Evolutionary conservation across 352 stramenopile genomes (phyloP), one percentile per base, ranked within the genome.

Genomic region (Phytophthora nicotianae): DNA sequence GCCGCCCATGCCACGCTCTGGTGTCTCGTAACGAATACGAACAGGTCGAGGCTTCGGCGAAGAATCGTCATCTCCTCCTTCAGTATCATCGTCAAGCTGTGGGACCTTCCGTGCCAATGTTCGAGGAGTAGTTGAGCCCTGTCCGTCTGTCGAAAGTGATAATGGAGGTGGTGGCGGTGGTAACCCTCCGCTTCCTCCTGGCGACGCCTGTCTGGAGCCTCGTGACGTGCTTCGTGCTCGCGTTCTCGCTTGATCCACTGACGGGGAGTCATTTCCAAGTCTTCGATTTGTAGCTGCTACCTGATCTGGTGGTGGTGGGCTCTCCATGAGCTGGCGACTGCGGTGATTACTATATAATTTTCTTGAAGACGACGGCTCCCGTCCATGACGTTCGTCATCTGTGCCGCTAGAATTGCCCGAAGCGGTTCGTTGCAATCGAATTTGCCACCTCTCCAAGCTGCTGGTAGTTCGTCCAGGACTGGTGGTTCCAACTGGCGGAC

Each of bases 1-100:
- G 19, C 79, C 79, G 27, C 77, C 81, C 32, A 89, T 67, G 2
- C 81, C 81, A 13, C 83, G 83, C 17, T 75, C 75, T 10, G 76
- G 65, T 4, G 66, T 82, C 45, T 93, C 83, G 57, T 95, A 95
- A 29, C 82, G 83, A 60, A 93, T 88, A 2, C 82, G 83, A 29
- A 93, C 69, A 10, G 81, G 79, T 20, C 81, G 75, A 20, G 72
- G 24, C 32, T 83, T 80, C 9, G 54, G 24, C n/a, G 61, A 53
- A 2, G 40, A 32, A 24, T 71, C 58, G 20, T 62, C 66, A 20
- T 50, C 62, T 46, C 20, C 20, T 42, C 63, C 61, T 41, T 47
- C n/a, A 20, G 24, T 19, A 23, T 53, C 51, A 32, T 59, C 52
- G 29, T 67, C 51, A 5, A 33, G 21, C 10, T 57, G 58, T 4